A percentile compares a stretch with the other conserved stretches of the same genome.
Evolutionary conservation across 495 filamentous ascomycete species (phyloP).

Genomic region (Neurospora cerealis): DNA sequence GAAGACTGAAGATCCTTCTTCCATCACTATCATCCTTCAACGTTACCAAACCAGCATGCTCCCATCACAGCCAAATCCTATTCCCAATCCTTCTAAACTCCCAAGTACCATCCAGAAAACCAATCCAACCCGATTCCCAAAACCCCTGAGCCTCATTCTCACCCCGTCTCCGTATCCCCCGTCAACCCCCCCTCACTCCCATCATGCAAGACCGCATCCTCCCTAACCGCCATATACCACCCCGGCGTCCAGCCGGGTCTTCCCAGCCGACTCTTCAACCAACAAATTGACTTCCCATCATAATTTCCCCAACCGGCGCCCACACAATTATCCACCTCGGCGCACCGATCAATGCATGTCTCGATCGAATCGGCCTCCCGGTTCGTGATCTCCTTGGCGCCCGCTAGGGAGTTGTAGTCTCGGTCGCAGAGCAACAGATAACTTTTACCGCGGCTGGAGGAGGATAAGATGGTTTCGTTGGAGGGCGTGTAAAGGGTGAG

Average conservation of each 20-base stretch:
- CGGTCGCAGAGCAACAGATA: constrained; percentile 26
- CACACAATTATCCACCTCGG: constrained; percentile 14
- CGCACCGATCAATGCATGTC: constrained; percentile 24
- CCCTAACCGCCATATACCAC: constrained; percentile 37
- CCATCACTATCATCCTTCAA: too few species aligned
- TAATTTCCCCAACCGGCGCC: constrained; percentile 27
- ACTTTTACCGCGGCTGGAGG: constrained; percentile 1
- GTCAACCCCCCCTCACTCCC: background rate
- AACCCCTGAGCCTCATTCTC: background rate
- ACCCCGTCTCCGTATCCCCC: background rate
- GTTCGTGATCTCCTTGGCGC: constrained; percentile 19
- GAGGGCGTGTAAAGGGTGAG: constrained; percentile 21
- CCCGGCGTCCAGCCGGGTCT: constrained; percentile 33
- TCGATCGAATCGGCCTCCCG: constrained; percentile 9
- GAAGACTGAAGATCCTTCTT: too few species aligned
- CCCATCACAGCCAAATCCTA: too few species aligned
- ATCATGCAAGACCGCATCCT: constrained; percentile 9
- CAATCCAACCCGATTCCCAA: background rate
- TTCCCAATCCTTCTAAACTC: too few species aligned
- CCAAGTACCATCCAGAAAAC: background rate
- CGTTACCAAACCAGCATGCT: too few species aligned
- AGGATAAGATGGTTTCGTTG: background rate
- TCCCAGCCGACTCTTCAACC: constrained; percentile 46
- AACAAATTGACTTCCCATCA: constrained; percentile 25
- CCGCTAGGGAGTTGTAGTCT: constrained; percentile 21